Base-by-base conservation (phyloP, 306 rosid genomes). In the Quercus parvula region DNA sequence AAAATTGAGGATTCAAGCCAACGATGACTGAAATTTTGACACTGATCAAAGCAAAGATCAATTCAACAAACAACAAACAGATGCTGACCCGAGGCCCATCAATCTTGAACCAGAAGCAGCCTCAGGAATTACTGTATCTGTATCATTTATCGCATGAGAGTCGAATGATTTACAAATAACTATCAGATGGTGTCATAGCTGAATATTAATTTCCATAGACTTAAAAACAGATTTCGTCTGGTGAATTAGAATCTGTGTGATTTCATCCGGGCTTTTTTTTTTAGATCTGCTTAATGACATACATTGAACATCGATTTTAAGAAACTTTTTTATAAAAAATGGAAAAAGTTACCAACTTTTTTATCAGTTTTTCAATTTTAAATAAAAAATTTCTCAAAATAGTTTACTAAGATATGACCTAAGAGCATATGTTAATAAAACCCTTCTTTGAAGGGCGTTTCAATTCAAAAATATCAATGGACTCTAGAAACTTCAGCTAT, bases 341-440 rank as follows among this genome's bases (percentile, higher is more conserved):
- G 0, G 0, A 41, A 41, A 41, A 41, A 41, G 46, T 8, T 8
- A 0, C 3, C 1, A 8, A 41, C 3, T 41, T 41, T 41, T 41
- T 8, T 7, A 8, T 8, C 0, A 0, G 2, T 0, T 41, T 41
- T 41, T 8, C 3, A 41, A 41, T 41, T 8, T 41, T 2, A 0
- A 0, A 7, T 2, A 0, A 38, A 2, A 7, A 0, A 0, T 8
- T 41, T 7, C 0, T 0, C 0, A 7, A 38, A 7, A 6, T 38
- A 7, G 2, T 38, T 38, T 38, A 35, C 2, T 35, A 35, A 35
- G 0, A 7, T 38, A 1, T 6, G 2, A 2, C 44, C 2, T 38
- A 38, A 38, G 0, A 8, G 2, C 11, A 41, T 41, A 41, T 0
- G 0, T 41, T 41, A 41, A 41, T 41, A 41, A 41, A 8, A 41